These are phyloP conservation scores for Saururus chinensis DNA, from an alignment of 164 flowering plant species.

Conservation along the genomic window DNA sequence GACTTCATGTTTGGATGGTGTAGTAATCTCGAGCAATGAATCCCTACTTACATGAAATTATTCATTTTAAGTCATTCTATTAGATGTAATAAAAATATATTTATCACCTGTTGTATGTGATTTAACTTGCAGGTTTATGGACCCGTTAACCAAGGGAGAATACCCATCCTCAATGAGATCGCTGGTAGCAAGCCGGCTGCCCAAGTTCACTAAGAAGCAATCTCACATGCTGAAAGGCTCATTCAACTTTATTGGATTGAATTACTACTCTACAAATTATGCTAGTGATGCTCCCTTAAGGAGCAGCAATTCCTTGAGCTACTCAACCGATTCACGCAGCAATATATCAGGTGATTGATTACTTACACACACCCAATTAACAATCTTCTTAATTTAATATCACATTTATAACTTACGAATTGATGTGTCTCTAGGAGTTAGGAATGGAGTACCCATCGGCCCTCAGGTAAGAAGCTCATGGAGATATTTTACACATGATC, in stretches of 20 bases:
- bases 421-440: not conserved
- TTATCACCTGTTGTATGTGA: too few relatives aligned
- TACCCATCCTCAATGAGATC: conserved; percentile 39
- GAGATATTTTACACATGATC: not conserved
- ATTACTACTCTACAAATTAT: conserved; percentile 34
- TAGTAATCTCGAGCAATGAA: too few relatives aligned
- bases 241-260: conserved; percentile 28
- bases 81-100: too few relatives aligned
- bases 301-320: conserved; percentile 7
- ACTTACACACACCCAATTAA: too few relatives aligned
- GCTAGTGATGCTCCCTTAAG: conserved; percentile 11
- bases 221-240: conserved; percentile 23
- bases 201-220: conserved; percentile 35
- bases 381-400: too few relatives aligned
- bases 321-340: conserved; percentile 11
- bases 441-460: conserved; percentile 5
- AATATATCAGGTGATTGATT: conserved; percentile 14
- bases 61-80: too few relatives aligned
- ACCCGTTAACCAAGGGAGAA: conserved; percentile 37
- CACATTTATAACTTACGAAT: not conserved
- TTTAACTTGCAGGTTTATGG: conserved; percentile 25
- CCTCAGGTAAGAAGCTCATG: conserved; percentile 3
- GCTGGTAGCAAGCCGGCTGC: conserved; percentile 32
- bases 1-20: conserved; percentile 50
- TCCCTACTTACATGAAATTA: too few relatives aligned